Conservation (phyloP, 2,329 filamentous ascomycete genomes). For the Clathrospora elynae region DNA sequence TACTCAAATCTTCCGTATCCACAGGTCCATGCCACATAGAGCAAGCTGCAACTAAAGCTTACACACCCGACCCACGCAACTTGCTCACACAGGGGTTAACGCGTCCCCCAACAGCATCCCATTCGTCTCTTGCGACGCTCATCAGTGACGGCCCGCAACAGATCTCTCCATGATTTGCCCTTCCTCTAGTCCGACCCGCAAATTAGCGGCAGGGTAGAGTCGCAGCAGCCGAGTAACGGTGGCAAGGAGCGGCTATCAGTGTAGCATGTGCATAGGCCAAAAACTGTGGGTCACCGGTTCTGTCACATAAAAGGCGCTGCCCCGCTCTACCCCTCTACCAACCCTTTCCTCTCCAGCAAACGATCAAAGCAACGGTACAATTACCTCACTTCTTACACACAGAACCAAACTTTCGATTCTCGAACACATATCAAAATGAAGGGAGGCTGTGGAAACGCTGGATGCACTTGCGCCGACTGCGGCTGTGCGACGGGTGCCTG, state of each 20-base stretch:
- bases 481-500: conserved; percentile 40
- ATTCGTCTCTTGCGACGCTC: background rate
- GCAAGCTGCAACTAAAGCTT: conserved; percentile 1
- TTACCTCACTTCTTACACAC: conserved; percentile 7
- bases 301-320: conserved; percentile 22
- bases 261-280: conserved; percentile 15
- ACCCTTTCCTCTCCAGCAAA: conserved; percentile 12
- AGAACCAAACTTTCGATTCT: conserved; percentile 13
- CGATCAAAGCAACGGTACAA: conserved; percentile 12
- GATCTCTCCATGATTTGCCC: conserved; percentile 11
- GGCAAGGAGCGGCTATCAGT: conserved; percentile 28
- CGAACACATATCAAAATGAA: conserved; percentile 35
- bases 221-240: conserved; percentile 3
- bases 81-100: conserved; percentile 29
- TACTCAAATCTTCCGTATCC: background rate
- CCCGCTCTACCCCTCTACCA: conserved; percentile 21
- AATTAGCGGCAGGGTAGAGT: conserved; percentile 1
- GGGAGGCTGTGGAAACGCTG: conserved; percentile 41
- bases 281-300: conserved; percentile 17
- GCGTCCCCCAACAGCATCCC: conserved; percentile 13
- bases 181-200: conserved; percentile 6
- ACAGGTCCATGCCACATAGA: conserved; percentile 11
- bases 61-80: conserved; percentile 27
- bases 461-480: conserved; percentile 45
- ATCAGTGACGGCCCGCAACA: conserved; percentile 8